These are phyloP conservation scores for Somion occarium DNA, from an alignment of 1,284 basidiomycete genomes.

Conservation along the genomic window DNA sequence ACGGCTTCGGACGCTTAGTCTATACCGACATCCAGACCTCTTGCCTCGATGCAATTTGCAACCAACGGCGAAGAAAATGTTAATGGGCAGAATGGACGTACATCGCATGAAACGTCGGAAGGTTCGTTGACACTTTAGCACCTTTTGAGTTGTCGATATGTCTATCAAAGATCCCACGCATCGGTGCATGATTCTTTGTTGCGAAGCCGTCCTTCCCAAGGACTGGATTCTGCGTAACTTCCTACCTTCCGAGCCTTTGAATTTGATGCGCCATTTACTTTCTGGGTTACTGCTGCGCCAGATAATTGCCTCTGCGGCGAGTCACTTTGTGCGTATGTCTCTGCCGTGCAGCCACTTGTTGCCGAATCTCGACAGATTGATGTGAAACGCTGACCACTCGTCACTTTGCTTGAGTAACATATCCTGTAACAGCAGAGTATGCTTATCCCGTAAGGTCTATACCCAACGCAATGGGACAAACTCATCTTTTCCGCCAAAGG, in stretches of 20 bases:
- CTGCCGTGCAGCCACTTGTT: no score
- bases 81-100: no score
- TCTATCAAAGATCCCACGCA: neutral
- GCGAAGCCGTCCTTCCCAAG: constrained; percentile 1
- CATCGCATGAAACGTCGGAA: no score
- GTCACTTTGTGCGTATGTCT: no score
- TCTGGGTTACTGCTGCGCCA: no score
- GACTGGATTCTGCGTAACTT: neutral
- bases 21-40: neutral
- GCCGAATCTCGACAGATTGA: neutral
- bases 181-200: neutral
- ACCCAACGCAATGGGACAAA: neutral
- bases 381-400: neutral
- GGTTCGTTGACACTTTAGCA: no score
- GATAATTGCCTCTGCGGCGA: no score
- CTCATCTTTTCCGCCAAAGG: neutral
- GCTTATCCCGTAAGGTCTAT: no score
- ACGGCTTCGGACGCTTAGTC: neutral
- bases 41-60: neutral
- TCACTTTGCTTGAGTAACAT: neutral
- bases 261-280: neutral
- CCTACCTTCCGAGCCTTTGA: neutral
- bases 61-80: no score
- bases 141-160: no score
- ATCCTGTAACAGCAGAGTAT: no score